phyloP scores from a whole-genome alignment of 108 stramenopile genomes.

The Schizochytrium sp. region DNA sequence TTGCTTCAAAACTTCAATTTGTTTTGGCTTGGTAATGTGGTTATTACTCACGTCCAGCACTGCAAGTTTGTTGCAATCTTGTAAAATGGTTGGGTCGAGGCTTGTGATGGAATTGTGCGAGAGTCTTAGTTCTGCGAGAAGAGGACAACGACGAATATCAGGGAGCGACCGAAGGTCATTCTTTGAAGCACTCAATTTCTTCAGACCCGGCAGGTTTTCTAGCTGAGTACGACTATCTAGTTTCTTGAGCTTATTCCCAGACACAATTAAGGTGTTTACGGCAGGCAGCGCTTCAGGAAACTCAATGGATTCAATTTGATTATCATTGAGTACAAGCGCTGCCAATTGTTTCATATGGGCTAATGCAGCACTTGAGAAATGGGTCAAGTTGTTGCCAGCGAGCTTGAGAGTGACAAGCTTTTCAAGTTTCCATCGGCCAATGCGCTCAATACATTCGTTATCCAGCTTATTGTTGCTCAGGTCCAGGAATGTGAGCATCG shows the following conservation, averaged over 20 bases:
- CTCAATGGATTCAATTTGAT: background rate
- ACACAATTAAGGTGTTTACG: constrained; percentile 46
- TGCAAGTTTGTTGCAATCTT: constrained; percentile 26
- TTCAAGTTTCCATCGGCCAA: background rate
- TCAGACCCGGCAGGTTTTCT: background rate
- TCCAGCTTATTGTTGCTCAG: background rate
- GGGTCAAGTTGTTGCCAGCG: background rate
- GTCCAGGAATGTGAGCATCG: constrained; percentile 50
- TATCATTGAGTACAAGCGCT: constrained; percentile 54
- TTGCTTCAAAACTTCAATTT: background rate
- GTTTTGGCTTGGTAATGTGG: background rate
- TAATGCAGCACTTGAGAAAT: constrained; percentile 35
- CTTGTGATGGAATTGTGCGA: background rate
- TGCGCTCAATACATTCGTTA: background rate
- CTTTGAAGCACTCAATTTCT: constrained; percentile 48
- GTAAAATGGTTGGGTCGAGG: background rate
- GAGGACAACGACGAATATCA: background rate
- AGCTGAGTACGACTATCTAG: background rate
- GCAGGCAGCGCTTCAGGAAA: background rate
- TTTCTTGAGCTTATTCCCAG: background rate
- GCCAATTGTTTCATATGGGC: background rate
- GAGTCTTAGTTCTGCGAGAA: constrained; percentile 15
- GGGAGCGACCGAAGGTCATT: background rate
- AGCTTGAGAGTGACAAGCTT: constrained; percentile 58
- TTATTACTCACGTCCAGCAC: constrained; percentile 48